Base-by-base conservation (phyloP, 2,329 filamentous ascomycete species). In the Sclerotinia trifoliorum region DNA sequence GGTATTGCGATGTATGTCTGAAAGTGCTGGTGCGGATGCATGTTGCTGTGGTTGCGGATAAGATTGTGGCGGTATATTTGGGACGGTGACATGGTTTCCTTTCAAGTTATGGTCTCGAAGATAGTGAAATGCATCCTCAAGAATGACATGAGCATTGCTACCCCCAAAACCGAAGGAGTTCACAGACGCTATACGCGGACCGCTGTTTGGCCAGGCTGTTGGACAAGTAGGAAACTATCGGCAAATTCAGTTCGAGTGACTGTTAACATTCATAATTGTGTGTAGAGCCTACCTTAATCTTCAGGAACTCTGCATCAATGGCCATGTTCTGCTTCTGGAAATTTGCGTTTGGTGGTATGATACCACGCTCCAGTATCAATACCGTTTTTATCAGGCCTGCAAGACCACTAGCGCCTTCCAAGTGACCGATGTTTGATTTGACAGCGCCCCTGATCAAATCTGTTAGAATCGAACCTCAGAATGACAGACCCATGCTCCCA, bases 131-230 rank as follows among this genome's bases (percentile, higher is more conserved):
- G 58, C 64, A 26, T 66, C 67, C 6, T 71, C 70, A 29, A 69
- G 15, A 26, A 70, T 67, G 11, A 69, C 70, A 42, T 70, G 66
- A 10, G 60, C 56, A 63, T 72, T 71, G 17, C 66, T 24, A 3
- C 70, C 70, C 1, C 68, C 70, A 35, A 68, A 62, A 39, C 70
- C 70, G 26, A 72, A 72, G 4, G 68, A 63, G 49, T 71, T 71
- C 21, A 71, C 42, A 24, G 52, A 66, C 17, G 60, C 57, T 67
- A 51, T 35, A 1, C 8, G 35, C 7, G 35, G 35, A 35, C 7
- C 8, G 10, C 7, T 35, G 15, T 26, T 58, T 54, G 71, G 70
- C 68, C 64, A 72, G 5, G 29, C 13, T 24, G 39, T 48, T n/a
- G 11, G 10, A 42, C 2, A 19, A 3, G 35, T 24, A 17, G 55